phyloP scores from a whole-genome alignment of 176 grass and related monocot species.

The Avena atlantica region DNA sequence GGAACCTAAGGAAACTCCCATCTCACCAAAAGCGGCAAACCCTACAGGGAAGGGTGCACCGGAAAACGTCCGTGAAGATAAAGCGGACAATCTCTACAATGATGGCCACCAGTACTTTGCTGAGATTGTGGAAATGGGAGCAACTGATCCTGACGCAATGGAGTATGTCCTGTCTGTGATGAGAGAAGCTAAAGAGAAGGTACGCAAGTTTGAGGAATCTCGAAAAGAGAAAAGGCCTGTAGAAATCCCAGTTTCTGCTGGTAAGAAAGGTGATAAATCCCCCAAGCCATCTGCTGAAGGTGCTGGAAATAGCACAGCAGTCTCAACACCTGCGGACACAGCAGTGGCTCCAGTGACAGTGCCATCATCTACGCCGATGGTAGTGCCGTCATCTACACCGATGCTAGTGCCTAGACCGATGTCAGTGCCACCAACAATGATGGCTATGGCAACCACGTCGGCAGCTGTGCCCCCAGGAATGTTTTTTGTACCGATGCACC shows the following conservation, averaged over 20 bases:
- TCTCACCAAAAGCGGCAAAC: slow-evolving; percentile 40
- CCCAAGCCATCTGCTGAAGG: slow-evolving; percentile 43
- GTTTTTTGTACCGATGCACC: slow-evolving; percentile 68
- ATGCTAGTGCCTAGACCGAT: slow-evolving; percentile 15
- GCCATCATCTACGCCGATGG: slow-evolving; percentile 41
- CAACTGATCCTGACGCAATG: slow-evolving; percentile 79
- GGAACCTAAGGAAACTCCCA: slow-evolving; percentile 59
- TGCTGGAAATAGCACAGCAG: slow-evolving; percentile 27
- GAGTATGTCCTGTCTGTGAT: slow-evolving; percentile 82
- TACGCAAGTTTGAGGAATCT: slow-evolving; percentile 77
- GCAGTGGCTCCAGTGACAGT: slow-evolving; percentile 18
- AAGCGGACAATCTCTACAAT: slow-evolving; percentile 74
- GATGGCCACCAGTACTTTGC: slow-evolving; percentile 80
- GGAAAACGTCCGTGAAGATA: slow-evolving; percentile 59
- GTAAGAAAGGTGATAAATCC: slow-evolving; percentile 53
- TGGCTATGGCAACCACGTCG: slow-evolving; percentile 55
- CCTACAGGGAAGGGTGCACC: slow-evolving; percentile 43
- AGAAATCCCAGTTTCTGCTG: slow-evolving; percentile 49
- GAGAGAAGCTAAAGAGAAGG: slow-evolving; percentile 92
- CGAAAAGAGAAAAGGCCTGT: slow-evolving; percentile 61
- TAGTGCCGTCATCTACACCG: slow-evolving; percentile 33
- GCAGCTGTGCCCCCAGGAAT: slow-evolving; percentile 57
- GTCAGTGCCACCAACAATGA: slow-evolving; percentile 33
- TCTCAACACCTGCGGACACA: slow-evolving; percentile 6
- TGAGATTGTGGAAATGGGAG: slow-evolving; percentile 88